Evolutionary conservation across 2,329 filamentous ascomycete species (phyloP), one percentile per base, ranked within the genome.

Genomic region (Clathrospora elynae): DNA sequence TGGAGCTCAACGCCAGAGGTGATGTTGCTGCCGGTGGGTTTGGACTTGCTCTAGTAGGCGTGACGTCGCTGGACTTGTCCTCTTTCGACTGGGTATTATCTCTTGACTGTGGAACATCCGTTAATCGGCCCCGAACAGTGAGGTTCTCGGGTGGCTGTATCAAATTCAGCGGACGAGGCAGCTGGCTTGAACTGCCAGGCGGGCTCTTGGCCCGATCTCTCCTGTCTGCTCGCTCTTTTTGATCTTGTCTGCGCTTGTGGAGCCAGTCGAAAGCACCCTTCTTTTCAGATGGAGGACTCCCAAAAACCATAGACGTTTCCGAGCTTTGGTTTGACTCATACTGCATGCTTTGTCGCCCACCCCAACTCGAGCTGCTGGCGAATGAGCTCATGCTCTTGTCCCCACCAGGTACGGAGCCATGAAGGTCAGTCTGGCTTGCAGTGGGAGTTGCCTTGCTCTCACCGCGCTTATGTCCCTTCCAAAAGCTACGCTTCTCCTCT

Each of bases 191-290:
- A 26, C 59, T 65, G 17, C 61, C 62, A 17, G 73, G 74, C 8
- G 79, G 78, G 44, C 78, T 81, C 59, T 77, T 78, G 11, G 78
- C 73, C 14, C 75, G 69, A 36, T 74, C 76, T 51, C 77, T 78
- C 54, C 80, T 80, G 13, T 73, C 75, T 24, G 79, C 75, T 43
- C 74, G 72, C 19, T 79, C 78, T 45, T 76, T 77, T 19, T 79
- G 77, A 29, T 84, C 82, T 19, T 82, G 76, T 42, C 86, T 75
- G 67, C 85, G 86, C 50, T 79, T 81, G 51, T 83, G 79, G 52
- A 86, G 78, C 74, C 84, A 86, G 5, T 78, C 81, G 52, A 86
- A 79, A 2, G 83, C 75, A 2, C 82, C 79, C 49, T 79, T 83
- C 66, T 79, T 82, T 50, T 83, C 63, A 2, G 46, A 65, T 34